Evolutionary conservation across 306 rosid genomes (phyloP).

Genomic region (Arachis hypogaea): DNA sequence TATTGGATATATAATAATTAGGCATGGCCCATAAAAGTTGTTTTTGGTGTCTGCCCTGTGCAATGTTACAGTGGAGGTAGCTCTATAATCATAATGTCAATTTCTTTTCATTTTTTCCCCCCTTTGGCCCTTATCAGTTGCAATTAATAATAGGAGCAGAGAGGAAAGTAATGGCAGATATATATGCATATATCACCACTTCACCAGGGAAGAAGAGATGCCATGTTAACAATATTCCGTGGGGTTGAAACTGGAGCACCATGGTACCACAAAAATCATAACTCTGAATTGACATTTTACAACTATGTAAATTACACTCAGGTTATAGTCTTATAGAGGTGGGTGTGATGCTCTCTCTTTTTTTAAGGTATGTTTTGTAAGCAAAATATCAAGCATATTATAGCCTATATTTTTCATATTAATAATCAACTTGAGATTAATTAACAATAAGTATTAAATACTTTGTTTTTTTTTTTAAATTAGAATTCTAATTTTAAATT

Average conservation of each 20-base stretch:
- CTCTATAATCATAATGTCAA: slow-evolving; percentile 43
- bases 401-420: no score
- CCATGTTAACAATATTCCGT: slow-evolving; percentile 12
- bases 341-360: no score
- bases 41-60: slow-evolving; percentile 32
- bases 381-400: no score
- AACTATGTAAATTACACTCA: background rate
- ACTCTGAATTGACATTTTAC: background rate
- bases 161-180: slow-evolving; percentile 40
- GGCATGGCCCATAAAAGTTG: slow-evolving; percentile 50
- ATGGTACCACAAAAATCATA: slow-evolving; percentile 32
- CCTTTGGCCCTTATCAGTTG: slow-evolving; percentile 31
- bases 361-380: no score
- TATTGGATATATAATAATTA: slow-evolving; percentile 43
- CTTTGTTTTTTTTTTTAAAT: no score
- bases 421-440: no score
- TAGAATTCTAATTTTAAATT: no score
- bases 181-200: background rate
- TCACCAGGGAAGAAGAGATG: slow-evolving; percentile 32
- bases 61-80: slow-evolving; percentile 45
- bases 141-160: slow-evolving; percentile 39
- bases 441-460: no score
- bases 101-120: background rate
- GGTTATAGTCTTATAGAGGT: no score
- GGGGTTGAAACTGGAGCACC: slow-evolving; percentile 8